Conservation (phyloP, 2,329 filamentous ascomycete species). For the Diaporthe sp. region DNA sequence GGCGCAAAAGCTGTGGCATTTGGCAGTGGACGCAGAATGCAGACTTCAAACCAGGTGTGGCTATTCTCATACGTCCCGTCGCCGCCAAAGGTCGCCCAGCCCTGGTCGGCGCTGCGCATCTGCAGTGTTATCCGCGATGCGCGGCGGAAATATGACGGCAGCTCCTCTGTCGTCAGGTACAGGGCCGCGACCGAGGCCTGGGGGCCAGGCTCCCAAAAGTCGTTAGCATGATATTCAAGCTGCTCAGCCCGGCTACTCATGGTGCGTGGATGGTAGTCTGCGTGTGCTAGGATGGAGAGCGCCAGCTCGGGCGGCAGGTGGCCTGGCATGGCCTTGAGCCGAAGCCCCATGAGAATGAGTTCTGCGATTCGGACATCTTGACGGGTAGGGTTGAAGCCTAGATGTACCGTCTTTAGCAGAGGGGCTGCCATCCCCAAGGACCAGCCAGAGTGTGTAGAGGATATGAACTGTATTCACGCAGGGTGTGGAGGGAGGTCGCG, state of each 20-base stretch:
- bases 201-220: constrained; percentile 16
- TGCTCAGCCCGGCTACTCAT: background rate
- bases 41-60: constrained; percentile 45
- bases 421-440: background rate
- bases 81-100: constrained; percentile 43
- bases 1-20: background rate
- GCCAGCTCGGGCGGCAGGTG: constrained; percentile 3
- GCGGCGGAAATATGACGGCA: constrained; percentile 7
- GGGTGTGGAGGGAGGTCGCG: background rate
- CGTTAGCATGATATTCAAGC: background rate
- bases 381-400: constrained; percentile 16
- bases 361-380: background rate
- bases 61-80: constrained; percentile 43
- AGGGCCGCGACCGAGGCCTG: constrained; percentile 19
- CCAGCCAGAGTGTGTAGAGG: too few species aligned
- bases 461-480: background rate
- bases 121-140: constrained; percentile 43
- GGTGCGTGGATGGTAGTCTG: constrained; percentile 8
- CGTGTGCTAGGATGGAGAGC: background rate
- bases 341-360: background rate
- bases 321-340: too few species aligned
- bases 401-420: background rate
- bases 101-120: constrained; percentile 43
- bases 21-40: constrained; percentile 42
- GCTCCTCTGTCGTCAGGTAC: constrained; percentile 11